Percentiles rank a stretch among this genome's conserved stretches.
Evolutionary conservation across 768 basidiomycete genomes (phyloP).

Genomic region (Boletus rufocinnamomeus): DNA sequence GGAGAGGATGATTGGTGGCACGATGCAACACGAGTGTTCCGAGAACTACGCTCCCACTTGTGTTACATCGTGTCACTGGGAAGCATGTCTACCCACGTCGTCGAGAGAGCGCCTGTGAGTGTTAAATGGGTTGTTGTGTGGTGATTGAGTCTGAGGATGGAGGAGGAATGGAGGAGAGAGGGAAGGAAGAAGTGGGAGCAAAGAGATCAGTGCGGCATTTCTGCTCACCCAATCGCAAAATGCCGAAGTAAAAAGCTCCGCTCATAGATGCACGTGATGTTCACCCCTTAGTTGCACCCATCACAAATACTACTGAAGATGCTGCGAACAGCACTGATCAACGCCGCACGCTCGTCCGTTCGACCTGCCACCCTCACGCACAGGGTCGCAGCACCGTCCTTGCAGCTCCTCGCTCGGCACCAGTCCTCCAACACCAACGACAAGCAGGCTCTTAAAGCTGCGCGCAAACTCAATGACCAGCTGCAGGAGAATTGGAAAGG

Average conservation of each 20-base stretch:
- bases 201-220: slow-evolving; percentile 41
- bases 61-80: slow-evolving; percentile 22
- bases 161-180: background rate
- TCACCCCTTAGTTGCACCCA: too few species aligned
- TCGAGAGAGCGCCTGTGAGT: background rate
- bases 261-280: slow-evolving; percentile 15
- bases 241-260: slow-evolving; percentile 15
- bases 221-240: slow-evolving; percentile 40
- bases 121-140: too few species aligned
- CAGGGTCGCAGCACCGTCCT: slow-evolving; percentile 10
- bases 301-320: slow-evolving; percentile 13
- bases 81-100: background rate
- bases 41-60: slow-evolving; percentile 52
- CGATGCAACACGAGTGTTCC: slow-evolving; percentile 38
- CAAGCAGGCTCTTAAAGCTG: slow-evolving; percentile 29
- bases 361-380: slow-evolving; percentile 12
- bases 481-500: slow-evolving; percentile 76
- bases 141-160: background rate
- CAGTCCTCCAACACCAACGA: slow-evolving; percentile 37
- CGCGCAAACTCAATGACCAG: slow-evolving; percentile 36
- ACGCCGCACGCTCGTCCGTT: slow-evolving; percentile 13
- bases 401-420: slow-evolving; percentile 29
- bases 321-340: slow-evolving; percentile 27
- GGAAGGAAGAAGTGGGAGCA: background rate
- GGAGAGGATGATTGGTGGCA: slow-evolving; percentile 8